Evolutionary conservation across 1,139 yeast species (phyloP), one percentile per base, ranked within the genome.

Genomic region (Saccharomyces hybrid): DNA sequence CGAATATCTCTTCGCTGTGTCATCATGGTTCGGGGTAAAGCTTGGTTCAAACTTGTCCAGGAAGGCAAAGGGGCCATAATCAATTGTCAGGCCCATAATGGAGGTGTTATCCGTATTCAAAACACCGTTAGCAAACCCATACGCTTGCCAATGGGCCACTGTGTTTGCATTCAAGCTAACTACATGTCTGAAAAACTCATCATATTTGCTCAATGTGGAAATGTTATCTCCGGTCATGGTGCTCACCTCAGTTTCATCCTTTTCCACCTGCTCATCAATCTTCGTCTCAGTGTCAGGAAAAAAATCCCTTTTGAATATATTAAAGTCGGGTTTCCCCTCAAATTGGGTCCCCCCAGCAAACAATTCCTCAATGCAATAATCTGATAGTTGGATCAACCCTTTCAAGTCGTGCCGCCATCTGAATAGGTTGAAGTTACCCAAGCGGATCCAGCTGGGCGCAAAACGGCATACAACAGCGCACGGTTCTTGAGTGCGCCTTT

Each of bases 91-190:
- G 0, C 99, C 99, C 49, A 86, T 67, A 6, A 93, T 77, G 0
- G 97, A 88, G 0, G 97, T 89, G 67, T 93, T 93, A 67, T 93
- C 99, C 0, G 98, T 91, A 67, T 93, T 93, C 57, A 93, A 75
- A 2, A 93, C 99, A 5, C 99, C 99, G 65, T 93, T 93, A 64
- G 91, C 73, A 65, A 91, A 90, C 2, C 97, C 98, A 70, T 90
- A 91, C 0, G 85, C 79, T 69, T 93, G 98, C 89, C 97, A 88
- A 61, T 80, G 76, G 1, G 96, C 97, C 1, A 89, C 84, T 27
- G 89, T 79, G 48, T 74, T 70, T 0, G 97, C 97, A 67, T 90
- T 91, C 50, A 90, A 71, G 14, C 78, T 72, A 1, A 86, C 81
- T 5, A 86, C 81, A 63, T 88, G 93, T 47, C 83, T 75, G 67